Evolutionary conservation across 129 eudicot genomes (phyloP).

Genomic region (Centaurea solstitialis): DNA sequence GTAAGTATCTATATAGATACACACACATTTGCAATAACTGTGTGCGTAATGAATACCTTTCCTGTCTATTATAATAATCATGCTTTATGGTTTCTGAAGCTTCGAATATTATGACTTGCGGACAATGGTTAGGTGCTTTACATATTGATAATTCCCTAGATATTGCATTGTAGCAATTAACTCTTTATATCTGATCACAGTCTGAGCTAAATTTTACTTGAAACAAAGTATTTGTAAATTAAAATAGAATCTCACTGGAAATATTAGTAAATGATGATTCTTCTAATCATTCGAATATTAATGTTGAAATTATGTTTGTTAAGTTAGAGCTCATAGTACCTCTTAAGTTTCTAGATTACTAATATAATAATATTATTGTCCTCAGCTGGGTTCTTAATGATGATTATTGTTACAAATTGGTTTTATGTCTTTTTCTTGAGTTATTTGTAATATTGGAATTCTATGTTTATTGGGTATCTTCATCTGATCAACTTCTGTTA

Average conservation of each 20-base stretch:
- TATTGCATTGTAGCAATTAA: background rate
- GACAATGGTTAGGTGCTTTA: constrained; percentile 7
- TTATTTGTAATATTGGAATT: background rate
- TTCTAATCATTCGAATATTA: background rate
- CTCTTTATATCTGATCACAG: background rate
- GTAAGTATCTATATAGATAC: constrained; percentile 44
- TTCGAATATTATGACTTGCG: constrained; percentile 7
- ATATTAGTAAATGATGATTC: background rate
- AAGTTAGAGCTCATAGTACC: background rate
- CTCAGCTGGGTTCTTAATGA: background rate
- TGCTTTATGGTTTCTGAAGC: constrained; percentile 7
- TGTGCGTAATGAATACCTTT: background rate
- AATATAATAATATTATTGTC: background rate
- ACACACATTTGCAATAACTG: background rate
- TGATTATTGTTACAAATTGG: background rate
- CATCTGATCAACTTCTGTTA: background rate
- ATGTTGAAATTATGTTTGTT: background rate
- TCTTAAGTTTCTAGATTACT: background rate
- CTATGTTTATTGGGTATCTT: background rate
- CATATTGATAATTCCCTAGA: background rate
- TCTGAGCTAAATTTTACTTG: background rate
- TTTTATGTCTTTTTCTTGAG: background rate
- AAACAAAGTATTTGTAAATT: background rate
- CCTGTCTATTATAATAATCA: background rate
- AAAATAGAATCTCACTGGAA: background rate